Conservation (phyloP, 2,329 filamentous ascomycete genomes). For the Penicillium hordei region DNA sequence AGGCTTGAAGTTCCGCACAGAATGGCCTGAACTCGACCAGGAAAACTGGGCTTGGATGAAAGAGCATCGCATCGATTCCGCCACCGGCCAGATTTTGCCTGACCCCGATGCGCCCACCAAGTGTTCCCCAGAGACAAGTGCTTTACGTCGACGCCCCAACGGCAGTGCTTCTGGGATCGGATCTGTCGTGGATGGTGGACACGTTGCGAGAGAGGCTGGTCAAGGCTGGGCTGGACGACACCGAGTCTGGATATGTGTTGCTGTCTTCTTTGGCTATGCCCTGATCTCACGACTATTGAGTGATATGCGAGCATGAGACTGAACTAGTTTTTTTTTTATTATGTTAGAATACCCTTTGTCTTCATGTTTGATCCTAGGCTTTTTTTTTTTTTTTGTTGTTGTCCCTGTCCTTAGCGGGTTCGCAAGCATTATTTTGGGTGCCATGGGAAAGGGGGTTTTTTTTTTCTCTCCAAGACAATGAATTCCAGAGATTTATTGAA, state of each 20-base stretch:
- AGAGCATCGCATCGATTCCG: slow-evolving; percentile 73
- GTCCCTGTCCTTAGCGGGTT: slow-evolving; percentile 17
- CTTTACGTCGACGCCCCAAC: slow-evolving; percentile 61
- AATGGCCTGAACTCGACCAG: slow-evolving; percentile 86
- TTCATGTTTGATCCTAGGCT: neutral
- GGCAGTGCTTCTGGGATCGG: slow-evolving; percentile 56
- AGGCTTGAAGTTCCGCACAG: slow-evolving; percentile 80
- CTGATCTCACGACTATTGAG: slow-evolving; percentile 73
- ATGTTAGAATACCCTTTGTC: slow-evolving; percentile 7
- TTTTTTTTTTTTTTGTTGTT: neutral
- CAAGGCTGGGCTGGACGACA: slow-evolving; percentile 80
- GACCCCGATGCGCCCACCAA: slow-evolving; percentile 52
- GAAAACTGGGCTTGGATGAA: slow-evolving; percentile 94
- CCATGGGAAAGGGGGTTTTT: neutral
- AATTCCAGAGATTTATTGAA: neutral
- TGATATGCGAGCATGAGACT: slow-evolving; percentile 42
- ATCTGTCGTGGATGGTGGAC: slow-evolving; percentile 73
- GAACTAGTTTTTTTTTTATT: neutral
- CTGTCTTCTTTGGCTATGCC: slow-evolving; percentile 76
- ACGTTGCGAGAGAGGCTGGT: slow-evolving; percentile 73
- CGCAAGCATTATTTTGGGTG: slow-evolving; percentile 18
- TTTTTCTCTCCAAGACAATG: neutral
- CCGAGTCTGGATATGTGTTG: slow-evolving; percentile 71
- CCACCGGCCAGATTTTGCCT: slow-evolving; percentile 68
- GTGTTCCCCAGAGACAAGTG: slow-evolving; percentile 65